Conservation (phyloP, 495 filamentous ascomycete genomes). For the Cetradonia linearis region DNA sequence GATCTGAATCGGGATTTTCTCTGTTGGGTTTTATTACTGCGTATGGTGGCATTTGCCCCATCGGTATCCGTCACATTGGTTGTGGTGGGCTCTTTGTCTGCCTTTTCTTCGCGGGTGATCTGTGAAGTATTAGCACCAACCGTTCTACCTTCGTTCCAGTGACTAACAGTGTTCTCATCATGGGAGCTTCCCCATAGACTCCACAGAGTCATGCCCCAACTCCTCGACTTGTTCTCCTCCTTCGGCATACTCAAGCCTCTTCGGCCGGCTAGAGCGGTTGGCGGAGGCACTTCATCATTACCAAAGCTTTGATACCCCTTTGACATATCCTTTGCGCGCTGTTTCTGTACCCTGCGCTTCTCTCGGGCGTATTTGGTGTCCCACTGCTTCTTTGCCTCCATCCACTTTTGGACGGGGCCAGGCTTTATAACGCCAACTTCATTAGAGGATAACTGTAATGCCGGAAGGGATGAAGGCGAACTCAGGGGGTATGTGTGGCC, state of each 20-base stretch:
- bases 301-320: constrained; percentile 58
- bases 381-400: constrained; percentile 58
- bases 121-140: background rate
- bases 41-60: background rate
- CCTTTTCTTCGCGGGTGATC: constrained; percentile 26
- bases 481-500: constrained; percentile 60
- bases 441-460: constrained; percentile 48
- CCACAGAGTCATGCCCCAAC: constrained; percentile 74
- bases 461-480: constrained; percentile 48
- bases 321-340: constrained; percentile 57
- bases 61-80: constrained; percentile 9
- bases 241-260: constrained; percentile 43
- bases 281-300: constrained; percentile 66
- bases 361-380: constrained; percentile 56
- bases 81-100: constrained; percentile 20
- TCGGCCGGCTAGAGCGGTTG: constrained; percentile 69
- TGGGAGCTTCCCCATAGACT: constrained; percentile 77
- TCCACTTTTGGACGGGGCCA: constrained; percentile 73
- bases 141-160: background rate
- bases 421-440: constrained; percentile 71
- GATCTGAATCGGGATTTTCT: constrained; percentile 11
- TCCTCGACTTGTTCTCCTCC: constrained; percentile 48
- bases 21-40: background rate
- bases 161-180: constrained; percentile 56
- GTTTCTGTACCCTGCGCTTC: constrained; percentile 57